phyloP scores from a whole-genome alignment of 805 yeast genomes.

The Cyberlindnera japonica region DNA sequence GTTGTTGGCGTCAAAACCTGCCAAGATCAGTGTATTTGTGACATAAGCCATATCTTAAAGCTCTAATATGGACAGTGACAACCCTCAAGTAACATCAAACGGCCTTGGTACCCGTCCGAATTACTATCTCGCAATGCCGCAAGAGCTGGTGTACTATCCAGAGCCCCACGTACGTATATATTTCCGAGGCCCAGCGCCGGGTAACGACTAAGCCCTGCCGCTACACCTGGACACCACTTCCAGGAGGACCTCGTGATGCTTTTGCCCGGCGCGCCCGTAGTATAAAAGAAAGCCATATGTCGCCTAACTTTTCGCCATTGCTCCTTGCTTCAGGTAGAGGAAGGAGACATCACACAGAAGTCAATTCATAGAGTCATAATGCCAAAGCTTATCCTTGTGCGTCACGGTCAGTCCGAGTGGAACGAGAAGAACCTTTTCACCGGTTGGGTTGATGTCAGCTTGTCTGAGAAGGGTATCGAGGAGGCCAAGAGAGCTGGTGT shows the following conservation, averaged over 20 bases:
- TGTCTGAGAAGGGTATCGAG: slow-evolving; percentile 77
- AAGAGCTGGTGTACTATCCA: too few relatives aligned
- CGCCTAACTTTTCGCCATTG: background rate
- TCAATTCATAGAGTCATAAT: slow-evolving; percentile 22
- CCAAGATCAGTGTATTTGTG: slow-evolving; percentile 29
- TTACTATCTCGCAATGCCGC: too few relatives aligned
- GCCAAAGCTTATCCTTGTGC: slow-evolving; percentile 81
- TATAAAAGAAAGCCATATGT: background rate
- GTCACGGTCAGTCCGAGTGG: slow-evolving; percentile 99
- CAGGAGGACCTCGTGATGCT: slow-evolving; percentile 8
- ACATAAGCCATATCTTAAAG: background rate
- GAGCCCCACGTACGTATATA: too few relatives aligned
- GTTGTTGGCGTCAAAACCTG: slow-evolving; percentile 18
- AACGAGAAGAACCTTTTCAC: slow-evolving; percentile 96
- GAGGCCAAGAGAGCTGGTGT: slow-evolving; percentile 96
- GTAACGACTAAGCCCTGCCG: too few relatives aligned
- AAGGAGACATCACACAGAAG: background rate
- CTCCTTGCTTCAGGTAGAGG: background rate
- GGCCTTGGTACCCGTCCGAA: background rate
- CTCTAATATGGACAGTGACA: background rate
- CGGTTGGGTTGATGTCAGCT: slow-evolving; percentile 96
- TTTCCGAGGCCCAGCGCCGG: background rate
- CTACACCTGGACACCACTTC: background rate
- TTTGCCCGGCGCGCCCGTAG: background rate
- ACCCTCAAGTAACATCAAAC: background rate